Evolutionary conservation across 257 asterid species (phyloP).

Genomic region (Verbena officinalis): DNA sequence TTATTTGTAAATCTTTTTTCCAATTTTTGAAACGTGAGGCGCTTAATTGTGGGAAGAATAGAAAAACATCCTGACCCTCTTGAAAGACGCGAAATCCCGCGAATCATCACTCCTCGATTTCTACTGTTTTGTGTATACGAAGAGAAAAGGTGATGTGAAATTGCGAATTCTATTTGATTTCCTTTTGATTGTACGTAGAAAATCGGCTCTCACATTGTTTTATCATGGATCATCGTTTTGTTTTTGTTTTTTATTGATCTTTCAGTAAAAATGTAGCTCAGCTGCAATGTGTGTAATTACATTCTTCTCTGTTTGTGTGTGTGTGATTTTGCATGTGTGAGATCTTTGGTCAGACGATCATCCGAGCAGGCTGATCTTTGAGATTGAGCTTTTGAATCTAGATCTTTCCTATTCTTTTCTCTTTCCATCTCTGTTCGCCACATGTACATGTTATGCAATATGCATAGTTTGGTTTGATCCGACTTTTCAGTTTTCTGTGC

Average conservation of each 20-base stretch:
- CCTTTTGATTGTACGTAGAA: not conserved
- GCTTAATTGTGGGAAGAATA: slow-evolving; percentile 10
- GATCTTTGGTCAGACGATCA: slow-evolving; percentile 13
- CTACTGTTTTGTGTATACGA: not conserved
- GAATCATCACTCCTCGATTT: not conserved
- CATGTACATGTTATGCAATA: not conserved
- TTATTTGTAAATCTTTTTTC: not conserved
- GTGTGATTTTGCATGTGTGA: slow-evolving; percentile 17
- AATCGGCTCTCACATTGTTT: not conserved
- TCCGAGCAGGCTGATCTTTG: slow-evolving; percentile 1
- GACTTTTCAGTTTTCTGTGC: not conserved
- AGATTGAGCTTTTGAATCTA: not conserved
- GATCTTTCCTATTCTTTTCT: not conserved
- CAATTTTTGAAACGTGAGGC: slow-evolving; percentile 13
- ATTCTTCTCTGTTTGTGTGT: not conserved
- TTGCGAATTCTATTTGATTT: not conserved
- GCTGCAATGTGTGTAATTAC: no score
- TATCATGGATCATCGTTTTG: not conserved
- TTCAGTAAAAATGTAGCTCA: not conserved
- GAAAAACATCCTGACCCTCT: slow-evolving; percentile 18
- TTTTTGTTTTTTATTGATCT: slow-evolving; percentile 11
- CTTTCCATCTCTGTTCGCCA: not conserved
- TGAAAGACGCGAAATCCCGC: slow-evolving; percentile 2
- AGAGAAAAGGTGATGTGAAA: slow-evolving; percentile 16
- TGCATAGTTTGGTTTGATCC: slow-evolving; percentile 8